These are phyloP conservation scores for Elaeagnus macrophylla DNA, from an alignment of 306 rosid genomes.

Conservation along the genomic window DNA sequence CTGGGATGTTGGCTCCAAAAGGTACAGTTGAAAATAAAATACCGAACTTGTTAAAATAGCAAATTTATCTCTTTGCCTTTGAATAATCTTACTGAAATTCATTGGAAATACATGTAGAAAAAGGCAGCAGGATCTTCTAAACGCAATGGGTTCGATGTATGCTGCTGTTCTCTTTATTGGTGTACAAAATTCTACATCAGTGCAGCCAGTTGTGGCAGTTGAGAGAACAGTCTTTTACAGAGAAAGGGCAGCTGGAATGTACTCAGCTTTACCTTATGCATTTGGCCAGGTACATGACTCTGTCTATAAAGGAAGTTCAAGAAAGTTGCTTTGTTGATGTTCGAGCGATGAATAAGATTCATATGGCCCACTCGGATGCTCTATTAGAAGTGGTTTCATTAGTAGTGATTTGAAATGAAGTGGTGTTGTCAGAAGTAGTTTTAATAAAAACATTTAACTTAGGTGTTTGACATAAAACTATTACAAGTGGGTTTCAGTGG, in stretches of 20 bases:
- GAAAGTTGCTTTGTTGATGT: too few relatives aligned
- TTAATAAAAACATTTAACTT: too few relatives aligned
- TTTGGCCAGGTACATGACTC: conserved; percentile 48
- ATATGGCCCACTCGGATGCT: too few relatives aligned
- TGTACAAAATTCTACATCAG: conserved; percentile 41
- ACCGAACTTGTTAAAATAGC: background rate
- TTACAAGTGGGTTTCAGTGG: too few relatives aligned
- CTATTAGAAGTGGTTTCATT: too few relatives aligned
- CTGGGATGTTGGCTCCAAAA: conserved; percentile 54
- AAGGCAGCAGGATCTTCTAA: conserved; percentile 47
- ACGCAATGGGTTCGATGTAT: conserved; percentile 68
- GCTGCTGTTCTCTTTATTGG: conserved; percentile 61
- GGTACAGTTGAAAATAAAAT: conserved; percentile 22
- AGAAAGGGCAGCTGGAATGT: conserved; percentile 79
- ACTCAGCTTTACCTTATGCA: conserved; percentile 72
- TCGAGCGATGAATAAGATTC: too few relatives aligned
- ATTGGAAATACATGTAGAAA: conserved; percentile 33
- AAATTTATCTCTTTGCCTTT: background rate
- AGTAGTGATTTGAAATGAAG: too few relatives aligned
- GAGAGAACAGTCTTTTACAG: conserved; percentile 71
- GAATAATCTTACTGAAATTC: conserved; percentile 2
- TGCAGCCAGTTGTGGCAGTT: conserved; percentile 55
- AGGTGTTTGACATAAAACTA: too few relatives aligned
- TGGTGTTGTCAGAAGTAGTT: too few relatives aligned
- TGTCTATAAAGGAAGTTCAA: too few relatives aligned